These are phyloP conservation scores for Botrytis fragariae DNA, from an alignment of 2,329 filamentous ascomycete genomes.

Conservation along the genomic window DNA sequence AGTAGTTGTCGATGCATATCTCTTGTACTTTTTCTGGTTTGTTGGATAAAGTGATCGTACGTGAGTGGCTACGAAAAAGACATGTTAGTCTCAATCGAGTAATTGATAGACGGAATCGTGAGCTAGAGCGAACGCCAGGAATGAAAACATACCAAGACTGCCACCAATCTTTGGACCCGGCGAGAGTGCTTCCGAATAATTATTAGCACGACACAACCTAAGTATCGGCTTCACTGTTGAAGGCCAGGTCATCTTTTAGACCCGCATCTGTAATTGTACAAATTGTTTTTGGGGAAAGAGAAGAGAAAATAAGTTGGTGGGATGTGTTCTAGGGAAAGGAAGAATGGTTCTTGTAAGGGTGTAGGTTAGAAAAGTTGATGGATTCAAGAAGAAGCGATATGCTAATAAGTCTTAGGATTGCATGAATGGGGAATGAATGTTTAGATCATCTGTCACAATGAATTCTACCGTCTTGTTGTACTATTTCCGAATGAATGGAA, in stretches of 20 bases:
- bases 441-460: background rate
- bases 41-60: constrained; percentile 3
- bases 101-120: background rate
- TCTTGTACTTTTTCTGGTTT: constrained; percentile 5
- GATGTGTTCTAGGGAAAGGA: background rate
- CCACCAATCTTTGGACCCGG: background rate
- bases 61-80: background rate
- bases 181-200: constrained; percentile 1
- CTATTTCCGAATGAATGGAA: constrained; percentile 4
- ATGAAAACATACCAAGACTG: constrained; percentile 14
- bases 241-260: constrained; percentile 19
- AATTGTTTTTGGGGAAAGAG: background rate
- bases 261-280: constrained; percentile 16
- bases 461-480: background rate
- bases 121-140: background rate
- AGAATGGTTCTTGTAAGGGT: background rate
- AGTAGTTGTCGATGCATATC: constrained; percentile 10
- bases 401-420: background rate
- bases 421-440: background rate
- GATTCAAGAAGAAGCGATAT: background rate
- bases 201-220: constrained; percentile 16
- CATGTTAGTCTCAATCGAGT: constrained; percentile 7
- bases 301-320: background rate
- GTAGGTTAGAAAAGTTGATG: background rate
- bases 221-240: constrained; percentile 21